A percentile compares a stretch with the other conserved stretches of the same genome.
These are phyloP conservation scores for Pisolithus sp. DNA, from an alignment of 768 basidiomycete genomes.

Conservation along the genomic window DNA sequence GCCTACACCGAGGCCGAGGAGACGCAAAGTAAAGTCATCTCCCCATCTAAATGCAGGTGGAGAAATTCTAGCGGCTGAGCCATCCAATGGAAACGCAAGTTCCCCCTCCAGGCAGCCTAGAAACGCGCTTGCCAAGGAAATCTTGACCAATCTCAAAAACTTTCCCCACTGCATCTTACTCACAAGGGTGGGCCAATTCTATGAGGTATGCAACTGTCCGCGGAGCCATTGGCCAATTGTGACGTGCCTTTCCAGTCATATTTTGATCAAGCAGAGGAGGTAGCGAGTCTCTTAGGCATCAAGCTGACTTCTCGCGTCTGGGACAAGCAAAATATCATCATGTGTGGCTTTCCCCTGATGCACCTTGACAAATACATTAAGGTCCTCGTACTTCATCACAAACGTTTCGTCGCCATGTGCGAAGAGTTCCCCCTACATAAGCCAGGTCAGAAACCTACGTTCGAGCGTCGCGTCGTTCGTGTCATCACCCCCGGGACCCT, in stretches of 20 bases:
- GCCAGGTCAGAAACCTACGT: constrained; percentile 48
- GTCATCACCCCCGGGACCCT: constrained; percentile 92
- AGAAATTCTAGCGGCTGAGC: too few relatives aligned
- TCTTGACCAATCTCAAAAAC: constrained; percentile 60
- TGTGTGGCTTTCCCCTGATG: constrained; percentile 87
- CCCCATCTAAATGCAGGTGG: too few relatives aligned
- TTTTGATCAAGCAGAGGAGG: constrained; percentile 81
- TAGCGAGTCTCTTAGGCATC: constrained; percentile 72
- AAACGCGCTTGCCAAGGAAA: constrained; percentile 59
- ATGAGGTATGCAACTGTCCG: constrained; percentile 56
- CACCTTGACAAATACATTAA: constrained; percentile 87
- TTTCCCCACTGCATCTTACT: constrained; percentile 89
- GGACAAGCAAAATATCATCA: constrained; percentile 61
- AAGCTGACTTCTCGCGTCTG: constrained; percentile 75
- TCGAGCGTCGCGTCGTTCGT: constrained; percentile 77
- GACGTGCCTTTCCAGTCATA: constrained; percentile 59
- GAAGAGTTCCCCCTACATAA: constrained; percentile 73
- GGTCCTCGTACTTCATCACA: constrained; percentile 73
- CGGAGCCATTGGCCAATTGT: constrained; percentile 2
- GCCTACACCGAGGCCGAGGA: not conserved
- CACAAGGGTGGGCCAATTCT: constrained; percentile 92
- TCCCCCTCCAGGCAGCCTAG: constrained; percentile 23
- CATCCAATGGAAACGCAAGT: not conserved
- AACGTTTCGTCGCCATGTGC: constrained; percentile 85
- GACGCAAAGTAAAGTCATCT: not conserved